Conservation (phyloP, 202 grass and related monocot genomes). For the Saccharum hybrid region DNA sequence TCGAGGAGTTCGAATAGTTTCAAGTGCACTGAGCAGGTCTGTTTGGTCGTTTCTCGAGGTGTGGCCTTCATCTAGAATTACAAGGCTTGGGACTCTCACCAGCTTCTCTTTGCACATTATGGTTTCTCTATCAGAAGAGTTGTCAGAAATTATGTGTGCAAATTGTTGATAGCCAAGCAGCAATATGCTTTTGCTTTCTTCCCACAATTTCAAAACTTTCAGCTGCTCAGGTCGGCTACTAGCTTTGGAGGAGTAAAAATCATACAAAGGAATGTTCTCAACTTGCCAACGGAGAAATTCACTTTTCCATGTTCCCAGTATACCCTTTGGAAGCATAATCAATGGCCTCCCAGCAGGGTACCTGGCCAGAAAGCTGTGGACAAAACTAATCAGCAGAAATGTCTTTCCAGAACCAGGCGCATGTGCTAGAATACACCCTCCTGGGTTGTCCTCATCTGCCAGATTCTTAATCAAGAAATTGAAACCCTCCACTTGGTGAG, state of each 20-base stretch:
- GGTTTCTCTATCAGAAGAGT: conserved; percentile 39
- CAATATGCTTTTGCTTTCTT: conserved; percentile 75
- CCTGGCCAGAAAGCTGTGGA: conserved; percentile 75
- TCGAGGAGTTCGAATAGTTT: conserved; percentile 66
- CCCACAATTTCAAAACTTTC: conserved; percentile 74
- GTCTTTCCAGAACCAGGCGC: conserved; percentile 92
- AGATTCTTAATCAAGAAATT: conserved; percentile 83
- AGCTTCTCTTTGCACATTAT: conserved; percentile 60
- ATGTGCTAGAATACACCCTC: conserved; percentile 92
- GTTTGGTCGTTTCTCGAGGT: conserved; percentile 85
- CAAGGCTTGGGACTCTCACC: conserved; percentile 69
- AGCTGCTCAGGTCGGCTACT: conserved; percentile 62
- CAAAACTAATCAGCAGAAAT: conserved; percentile 85
- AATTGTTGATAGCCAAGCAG: conserved; percentile 85
- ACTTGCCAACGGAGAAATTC: conserved; percentile 83
- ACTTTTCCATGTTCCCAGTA: conserved; percentile 73
- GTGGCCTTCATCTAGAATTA: conserved; percentile 95
- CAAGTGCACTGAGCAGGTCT: conserved; percentile 67
- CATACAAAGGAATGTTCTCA: conserved; percentile 72
- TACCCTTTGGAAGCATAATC: conserved; percentile 84
- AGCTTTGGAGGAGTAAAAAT: conserved; percentile 79
- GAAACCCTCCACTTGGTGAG: conserved; percentile 89
- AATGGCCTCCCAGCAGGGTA: conserved; percentile 71
- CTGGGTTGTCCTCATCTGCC: conserved; percentile 68
- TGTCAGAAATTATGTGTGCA: conserved; percentile 58